These are phyloP conservation scores for Dioszegia crocea DNA, from an alignment of 768 basidiomycete species.

Conservation along the genomic window DNA sequence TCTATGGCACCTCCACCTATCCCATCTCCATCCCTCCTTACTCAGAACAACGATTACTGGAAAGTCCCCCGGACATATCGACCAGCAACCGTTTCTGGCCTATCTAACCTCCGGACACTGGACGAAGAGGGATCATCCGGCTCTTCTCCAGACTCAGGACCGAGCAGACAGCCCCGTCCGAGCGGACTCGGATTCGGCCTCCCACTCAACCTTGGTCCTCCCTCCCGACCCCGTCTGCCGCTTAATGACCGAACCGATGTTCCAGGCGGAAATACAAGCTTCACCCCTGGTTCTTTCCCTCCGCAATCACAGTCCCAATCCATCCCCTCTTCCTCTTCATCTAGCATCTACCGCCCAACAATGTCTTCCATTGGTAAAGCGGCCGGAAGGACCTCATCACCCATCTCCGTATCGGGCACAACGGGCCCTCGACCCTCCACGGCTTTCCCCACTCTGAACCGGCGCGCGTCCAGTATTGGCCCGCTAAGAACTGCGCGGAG, in stretches of 20 bases:
- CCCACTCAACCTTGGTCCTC: background rate
- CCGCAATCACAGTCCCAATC: too few relatives aligned
- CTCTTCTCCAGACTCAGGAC: slow-evolving; percentile 2
- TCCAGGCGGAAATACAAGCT: slow-evolving; percentile 2
- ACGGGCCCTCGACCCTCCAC: background rate
- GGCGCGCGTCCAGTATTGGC: slow-evolving; percentile 8
- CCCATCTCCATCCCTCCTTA: background rate
- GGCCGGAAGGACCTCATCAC: background rate
- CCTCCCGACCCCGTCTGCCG: slow-evolving; percentile 1
- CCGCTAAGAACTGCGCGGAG: slow-evolving; percentile 1
- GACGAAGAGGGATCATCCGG: slow-evolving; percentile 8
- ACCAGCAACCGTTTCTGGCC: background rate
- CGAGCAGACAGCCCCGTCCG: background rate
- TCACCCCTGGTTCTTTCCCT: background rate
- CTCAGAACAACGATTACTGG: background rate
- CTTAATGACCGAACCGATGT: slow-evolving; percentile 4
- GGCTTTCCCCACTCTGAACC: background rate
- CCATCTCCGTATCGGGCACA: background rate
- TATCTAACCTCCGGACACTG: background rate
- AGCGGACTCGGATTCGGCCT: background rate
- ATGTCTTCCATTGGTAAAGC: slow-evolving; percentile 2
- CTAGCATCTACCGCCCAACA: slow-evolving; percentile 1
- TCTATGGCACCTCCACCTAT: background rate
- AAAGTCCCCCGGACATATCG: slow-evolving; percentile 4
- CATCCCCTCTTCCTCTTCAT: background rate